Conservation (phyloP, 2,329 filamentous ascomycete genomes). For the Cladobotryum protrusum region DNA sequence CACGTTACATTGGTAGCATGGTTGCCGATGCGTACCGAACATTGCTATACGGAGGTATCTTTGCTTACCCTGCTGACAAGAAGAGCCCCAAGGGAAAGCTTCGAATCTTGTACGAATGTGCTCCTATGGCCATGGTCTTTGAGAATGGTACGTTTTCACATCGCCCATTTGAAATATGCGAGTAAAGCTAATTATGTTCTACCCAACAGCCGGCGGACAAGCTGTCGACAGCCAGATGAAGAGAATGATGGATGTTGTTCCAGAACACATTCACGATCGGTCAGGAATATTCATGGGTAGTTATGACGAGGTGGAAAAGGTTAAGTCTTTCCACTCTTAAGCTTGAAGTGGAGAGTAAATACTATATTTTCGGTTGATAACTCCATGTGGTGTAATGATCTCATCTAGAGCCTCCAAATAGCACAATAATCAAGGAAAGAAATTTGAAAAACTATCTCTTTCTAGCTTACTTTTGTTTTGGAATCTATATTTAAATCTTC, state of each 20-base stretch:
- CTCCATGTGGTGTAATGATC: no score
- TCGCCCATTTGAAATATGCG: not conserved
- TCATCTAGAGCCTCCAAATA: no score
- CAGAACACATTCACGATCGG: conserved; percentile 89
- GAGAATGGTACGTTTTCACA: conserved; percentile 71
- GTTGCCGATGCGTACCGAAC: conserved; percentile 97
- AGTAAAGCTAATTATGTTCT: not conserved
- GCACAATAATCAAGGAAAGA: not conserved
- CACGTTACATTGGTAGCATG: conserved; percentile 96
- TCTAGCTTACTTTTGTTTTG: no score
- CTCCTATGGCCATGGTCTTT: conserved; percentile 97
- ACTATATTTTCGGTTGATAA: no score
- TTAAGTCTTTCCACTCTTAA: conserved; percentile 67
- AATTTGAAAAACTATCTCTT: not conserved
- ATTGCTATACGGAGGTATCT: conserved; percentile 89
- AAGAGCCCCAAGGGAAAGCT: conserved; percentile 99
- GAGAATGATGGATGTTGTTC: conserved; percentile 82
- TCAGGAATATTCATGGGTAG: conserved; percentile 96
- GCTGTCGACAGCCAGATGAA: conserved; percentile 88
- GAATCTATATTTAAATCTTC: no score
- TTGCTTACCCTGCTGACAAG: conserved; percentile 95
- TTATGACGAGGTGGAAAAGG: conserved; percentile 91
- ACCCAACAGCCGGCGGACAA: conserved; percentile 72
- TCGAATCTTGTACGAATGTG: conserved; percentile 95
- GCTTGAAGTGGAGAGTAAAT: no score